These are phyloP conservation scores for Sporisorium graminicola DNA, from an alignment of 1,284 basidiomycete genomes.

Conservation along the genomic window DNA sequence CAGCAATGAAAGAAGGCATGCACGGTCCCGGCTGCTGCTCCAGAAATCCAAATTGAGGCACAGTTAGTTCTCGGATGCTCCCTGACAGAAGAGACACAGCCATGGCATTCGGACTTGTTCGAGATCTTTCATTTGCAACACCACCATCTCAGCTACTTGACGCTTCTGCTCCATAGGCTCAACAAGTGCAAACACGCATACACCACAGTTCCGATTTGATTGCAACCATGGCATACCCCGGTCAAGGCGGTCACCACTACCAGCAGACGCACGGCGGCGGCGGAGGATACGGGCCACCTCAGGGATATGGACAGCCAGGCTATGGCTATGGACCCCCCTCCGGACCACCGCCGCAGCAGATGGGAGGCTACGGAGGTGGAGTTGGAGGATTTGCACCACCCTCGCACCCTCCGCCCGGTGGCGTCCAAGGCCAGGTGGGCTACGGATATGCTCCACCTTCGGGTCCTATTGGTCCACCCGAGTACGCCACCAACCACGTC, in stretches of 20 bases:
- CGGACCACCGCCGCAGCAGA: constrained; percentile 28
- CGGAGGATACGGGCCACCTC: constrained; percentile 38
- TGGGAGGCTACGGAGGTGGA: constrained; percentile 30
- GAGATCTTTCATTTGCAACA: too few relatives aligned
- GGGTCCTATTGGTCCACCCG: constrained; percentile 58
- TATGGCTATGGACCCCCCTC: constrained; percentile 47
- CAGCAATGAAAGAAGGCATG: neutral
- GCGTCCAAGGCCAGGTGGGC: constrained; percentile 44
- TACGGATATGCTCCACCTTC: constrained; percentile 41
- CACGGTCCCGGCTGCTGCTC: constrained; percentile 16
- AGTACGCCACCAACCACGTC: constrained; percentile 56
- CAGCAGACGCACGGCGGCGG: constrained; percentile 49
- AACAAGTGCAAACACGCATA: neutral
- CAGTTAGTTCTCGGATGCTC: too few relatives aligned
- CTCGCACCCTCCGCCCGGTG: constrained; percentile 32
- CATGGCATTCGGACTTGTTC: too few relatives aligned
- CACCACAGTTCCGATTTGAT: neutral
- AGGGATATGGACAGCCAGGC: constrained; percentile 40
- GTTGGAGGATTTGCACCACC: constrained; percentile 43
- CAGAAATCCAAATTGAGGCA: too few relatives aligned
- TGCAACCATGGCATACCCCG: constrained; percentile 58
- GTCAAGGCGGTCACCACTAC: constrained; percentile 60
- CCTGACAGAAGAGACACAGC: too few relatives aligned
- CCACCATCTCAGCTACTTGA: neutral
- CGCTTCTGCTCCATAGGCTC: neutral